Evolutionary conservation across 2,329 filamentous ascomycete species (phyloP).

Genomic region (Beauveria medogensis): DNA sequence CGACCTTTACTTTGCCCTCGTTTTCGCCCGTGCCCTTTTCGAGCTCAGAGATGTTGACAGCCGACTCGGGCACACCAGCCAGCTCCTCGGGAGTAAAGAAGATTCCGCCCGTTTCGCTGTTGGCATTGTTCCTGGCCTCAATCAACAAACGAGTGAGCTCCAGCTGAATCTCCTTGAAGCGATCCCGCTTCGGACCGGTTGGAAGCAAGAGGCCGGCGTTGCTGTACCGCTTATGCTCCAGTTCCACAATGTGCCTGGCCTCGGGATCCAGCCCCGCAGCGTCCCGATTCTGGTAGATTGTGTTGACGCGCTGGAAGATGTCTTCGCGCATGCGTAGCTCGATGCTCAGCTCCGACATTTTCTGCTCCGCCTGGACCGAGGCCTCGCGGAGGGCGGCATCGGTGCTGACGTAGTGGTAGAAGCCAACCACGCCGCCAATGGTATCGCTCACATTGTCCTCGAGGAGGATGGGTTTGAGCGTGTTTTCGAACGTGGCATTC

Average conservation of each 20-base stretch:
- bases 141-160: slow-evolving; percentile 66
- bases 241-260: slow-evolving; percentile 64
- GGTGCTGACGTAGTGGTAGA: slow-evolving; percentile 74
- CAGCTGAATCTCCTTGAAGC: slow-evolving; percentile 84
- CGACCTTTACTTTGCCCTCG: slow-evolving; percentile 65
- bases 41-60: slow-evolving; percentile 52
- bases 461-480: slow-evolving; percentile 56
- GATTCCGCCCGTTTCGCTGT: slow-evolving; percentile 70
- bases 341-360: slow-evolving; percentile 69
- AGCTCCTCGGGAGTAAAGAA: slow-evolving; percentile 71
- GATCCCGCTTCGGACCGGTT: slow-evolving; percentile 59
- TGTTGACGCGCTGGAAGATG: slow-evolving; percentile 60
- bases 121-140: slow-evolving; percentile 70
- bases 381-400: slow-evolving; percentile 63
- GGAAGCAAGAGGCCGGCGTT: slow-evolving; percentile 67
- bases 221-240: slow-evolving; percentile 70
- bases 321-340: slow-evolving; percentile 78
- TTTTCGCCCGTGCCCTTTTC: slow-evolving; percentile 66
- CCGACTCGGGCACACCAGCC: slow-evolving; percentile 65
- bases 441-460: slow-evolving; percentile 55
- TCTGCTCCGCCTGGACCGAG: slow-evolving; percentile 65
- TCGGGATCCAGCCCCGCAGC: slow-evolving; percentile 56
- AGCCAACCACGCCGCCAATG: slow-evolving; percentile 58
- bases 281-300: slow-evolving; percentile 44
- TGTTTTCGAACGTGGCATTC: slow-evolving; percentile 45